Conservation (phyloP, 805 yeast genomes). For the Saccharomycopsis sp. region DNA sequence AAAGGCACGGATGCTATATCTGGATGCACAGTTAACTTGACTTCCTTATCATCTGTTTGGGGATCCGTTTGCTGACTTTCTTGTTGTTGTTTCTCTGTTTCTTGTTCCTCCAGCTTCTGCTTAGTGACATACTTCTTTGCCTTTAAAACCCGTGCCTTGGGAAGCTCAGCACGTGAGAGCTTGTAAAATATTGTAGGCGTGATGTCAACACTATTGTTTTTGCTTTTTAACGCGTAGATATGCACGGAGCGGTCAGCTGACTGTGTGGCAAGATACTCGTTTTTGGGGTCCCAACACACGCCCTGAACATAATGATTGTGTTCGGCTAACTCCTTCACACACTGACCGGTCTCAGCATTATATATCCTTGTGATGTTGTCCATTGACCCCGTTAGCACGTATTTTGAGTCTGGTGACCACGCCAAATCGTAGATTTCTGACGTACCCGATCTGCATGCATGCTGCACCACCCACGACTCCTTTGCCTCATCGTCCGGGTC, state of each 20-base stretch:
- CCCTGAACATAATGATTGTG: slow-evolving; percentile 94
- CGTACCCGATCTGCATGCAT: slow-evolving; percentile 50
- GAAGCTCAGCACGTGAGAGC: slow-evolving; percentile 52
- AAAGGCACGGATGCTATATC: no score
- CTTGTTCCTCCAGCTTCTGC: no score
- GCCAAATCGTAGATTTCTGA: slow-evolving; percentile 85
- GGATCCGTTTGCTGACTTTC: no score
- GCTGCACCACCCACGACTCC: slow-evolving; percentile 71
- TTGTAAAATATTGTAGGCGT: slow-evolving; percentile 40
- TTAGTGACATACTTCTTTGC: no score
- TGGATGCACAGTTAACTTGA: no score
- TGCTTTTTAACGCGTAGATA: slow-evolving; percentile 45
- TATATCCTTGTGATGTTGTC: slow-evolving; percentile 76
- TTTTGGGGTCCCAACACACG: slow-evolving; percentile 88
- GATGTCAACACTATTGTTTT: slow-evolving; percentile 29
- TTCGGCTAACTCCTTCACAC: slow-evolving; percentile 54
- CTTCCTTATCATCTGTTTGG: no score
- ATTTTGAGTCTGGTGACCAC: slow-evolving; percentile 84
- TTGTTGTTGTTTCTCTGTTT: no score
- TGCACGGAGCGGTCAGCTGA: slow-evolving; percentile 82
- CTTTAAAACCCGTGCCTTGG: slow-evolving; percentile 25
- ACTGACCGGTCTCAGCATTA: slow-evolving; percentile 48
- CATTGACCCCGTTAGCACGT: slow-evolving; percentile 84
- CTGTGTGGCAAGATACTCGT: slow-evolving; percentile 74
- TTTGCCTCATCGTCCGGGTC: slow-evolving; percentile 39